phyloP scores from a whole-genome alignment of 768 basidiomycete species.

The Collybia mongolica region DNA sequence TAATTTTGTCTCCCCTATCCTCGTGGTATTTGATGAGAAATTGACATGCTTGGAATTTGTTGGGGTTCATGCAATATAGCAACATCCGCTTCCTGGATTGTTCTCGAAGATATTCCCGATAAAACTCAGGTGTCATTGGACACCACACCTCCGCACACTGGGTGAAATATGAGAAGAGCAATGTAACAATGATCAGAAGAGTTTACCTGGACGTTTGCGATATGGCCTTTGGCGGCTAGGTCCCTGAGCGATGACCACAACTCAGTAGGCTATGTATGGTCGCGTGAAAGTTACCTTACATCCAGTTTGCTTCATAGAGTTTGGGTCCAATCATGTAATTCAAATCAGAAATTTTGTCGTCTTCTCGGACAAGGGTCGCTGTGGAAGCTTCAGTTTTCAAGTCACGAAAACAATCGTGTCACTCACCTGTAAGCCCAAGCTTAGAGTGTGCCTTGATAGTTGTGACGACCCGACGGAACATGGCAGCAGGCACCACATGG shows the following conservation, averaged over 20 bases:
- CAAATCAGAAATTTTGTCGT: constrained; percentile 97
- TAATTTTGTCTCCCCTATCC: constrained; percentile 96
- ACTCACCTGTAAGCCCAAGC: constrained; percentile 88
- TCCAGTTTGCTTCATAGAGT: constrained; percentile 99
- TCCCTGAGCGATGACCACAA: constrained; percentile 48
- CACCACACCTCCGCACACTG: constrained; percentile 99
- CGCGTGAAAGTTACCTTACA: constrained; percentile 42
- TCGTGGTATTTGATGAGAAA: constrained; percentile 99
- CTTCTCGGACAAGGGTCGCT: constrained; percentile 98
- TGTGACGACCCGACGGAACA: constrained; percentile 97
- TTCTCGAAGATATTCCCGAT: constrained; percentile 93
- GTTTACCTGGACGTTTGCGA: constrained; percentile 96
- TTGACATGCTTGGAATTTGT: constrained; percentile 99
- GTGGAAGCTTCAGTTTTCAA: constrained; percentile 4
- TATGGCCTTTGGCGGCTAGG: constrained; percentile 97
- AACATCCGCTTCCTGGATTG: constrained; percentile 93
- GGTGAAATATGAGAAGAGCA: constrained; percentile 6
- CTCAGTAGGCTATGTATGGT: constrained; percentile 2
- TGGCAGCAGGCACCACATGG: constrained; percentile 97
- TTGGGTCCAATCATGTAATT: constrained; percentile 99
- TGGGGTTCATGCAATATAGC: constrained; percentile 99
- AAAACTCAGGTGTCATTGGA: constrained; percentile 99
- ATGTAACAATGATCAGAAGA: constrained; percentile 4
- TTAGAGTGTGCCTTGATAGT: constrained; percentile 99
- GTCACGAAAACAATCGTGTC: neutral